phyloP scores from a whole-genome alignment of 2,329 filamentous ascomycete species.

The Fusarium cicatricum region DNA sequence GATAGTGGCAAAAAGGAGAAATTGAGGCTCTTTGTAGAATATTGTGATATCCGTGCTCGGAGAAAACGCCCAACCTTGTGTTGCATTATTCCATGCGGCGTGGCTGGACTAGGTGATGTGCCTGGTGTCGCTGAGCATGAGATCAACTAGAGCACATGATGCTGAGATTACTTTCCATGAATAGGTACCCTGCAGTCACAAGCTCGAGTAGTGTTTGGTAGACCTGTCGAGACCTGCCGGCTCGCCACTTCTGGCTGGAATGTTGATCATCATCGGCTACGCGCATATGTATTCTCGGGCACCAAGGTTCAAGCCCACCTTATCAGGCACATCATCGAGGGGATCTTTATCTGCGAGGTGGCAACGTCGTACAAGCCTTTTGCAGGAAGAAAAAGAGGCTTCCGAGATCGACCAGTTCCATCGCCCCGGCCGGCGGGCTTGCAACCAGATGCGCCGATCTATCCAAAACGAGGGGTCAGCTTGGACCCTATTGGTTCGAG shows the following conservation, averaged over 20 bases:
- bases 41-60: too few species aligned
- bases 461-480: constrained; percentile 12
- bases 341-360: neutral
- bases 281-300: constrained; percentile 5
- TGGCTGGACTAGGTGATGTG: too few species aligned
- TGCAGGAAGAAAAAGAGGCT: neutral
- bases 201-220: neutral
- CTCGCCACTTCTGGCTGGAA: constrained; percentile 14
- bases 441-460: neutral
- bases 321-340: neutral
- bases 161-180: too few species aligned
- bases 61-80: too few species aligned
- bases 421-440: constrained; percentile 1
- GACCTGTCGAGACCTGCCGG: neutral
- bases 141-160: too few species aligned
- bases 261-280: neutral
- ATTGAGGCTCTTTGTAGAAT: too few species aligned
- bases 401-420: neutral
- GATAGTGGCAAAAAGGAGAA: too few species aligned
- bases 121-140: too few species aligned
- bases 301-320: neutral
- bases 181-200: neutral
- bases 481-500: neutral
- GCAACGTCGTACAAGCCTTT: neutral
- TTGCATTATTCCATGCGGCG: too few species aligned